phyloP scores from a whole-genome alignment of 1,139 yeast genomes.

The Sugiyamaella pinicola region DNA sequence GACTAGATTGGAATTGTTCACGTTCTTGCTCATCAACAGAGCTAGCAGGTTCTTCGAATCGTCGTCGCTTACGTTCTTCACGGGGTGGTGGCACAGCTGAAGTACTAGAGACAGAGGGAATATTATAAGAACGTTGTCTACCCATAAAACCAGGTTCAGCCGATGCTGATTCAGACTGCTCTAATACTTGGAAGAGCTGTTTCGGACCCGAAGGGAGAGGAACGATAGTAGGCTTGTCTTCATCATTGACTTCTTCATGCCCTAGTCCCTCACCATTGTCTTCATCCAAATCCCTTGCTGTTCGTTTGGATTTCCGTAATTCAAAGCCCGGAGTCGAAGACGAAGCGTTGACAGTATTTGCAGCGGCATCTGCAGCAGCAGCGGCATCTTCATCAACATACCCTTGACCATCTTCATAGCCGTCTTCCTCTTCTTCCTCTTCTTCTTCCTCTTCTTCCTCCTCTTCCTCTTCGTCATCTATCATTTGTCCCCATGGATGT shows the following conservation, averaged over 20 bases:
- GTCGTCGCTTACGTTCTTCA: slow-evolving; percentile 27
- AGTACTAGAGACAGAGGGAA: slow-evolving; percentile 23
- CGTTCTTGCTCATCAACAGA: slow-evolving; percentile 5
- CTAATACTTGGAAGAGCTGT: slow-evolving; percentile 48
- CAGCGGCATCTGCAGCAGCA: slow-evolving; percentile 23
- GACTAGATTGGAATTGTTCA: slow-evolving; percentile 13
- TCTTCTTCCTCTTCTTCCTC: slow-evolving; percentile 41
- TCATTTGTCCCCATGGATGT: slow-evolving; percentile 41
- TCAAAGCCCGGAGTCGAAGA: slow-evolving; percentile 13
- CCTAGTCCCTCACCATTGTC: not conserved
- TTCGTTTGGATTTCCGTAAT: slow-evolving; percentile 12
- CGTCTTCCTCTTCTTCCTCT: slow-evolving; percentile 36
- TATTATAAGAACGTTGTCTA: slow-evolving; percentile 30
- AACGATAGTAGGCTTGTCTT: slow-evolving; percentile 8
- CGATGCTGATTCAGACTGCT: slow-evolving; percentile 38
- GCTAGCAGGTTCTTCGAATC: slow-evolving; percentile 22
- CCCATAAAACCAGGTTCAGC: slow-evolving; percentile 34
- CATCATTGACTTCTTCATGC: slow-evolving; percentile 8
- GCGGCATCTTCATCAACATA: slow-evolving; percentile 38
- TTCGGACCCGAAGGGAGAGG: slow-evolving; percentile 21
- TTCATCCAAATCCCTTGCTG: slow-evolving; percentile 15
- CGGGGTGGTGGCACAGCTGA: not conserved
- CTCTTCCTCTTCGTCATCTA: slow-evolving; percentile 40
- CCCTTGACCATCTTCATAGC: slow-evolving; percentile 34
- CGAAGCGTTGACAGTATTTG: slow-evolving; percentile 17